Evolutionary conservation across 2,329 filamentous ascomycete genomes (phyloP).

Genomic region (Colletotrichum gigasporum): DNA sequence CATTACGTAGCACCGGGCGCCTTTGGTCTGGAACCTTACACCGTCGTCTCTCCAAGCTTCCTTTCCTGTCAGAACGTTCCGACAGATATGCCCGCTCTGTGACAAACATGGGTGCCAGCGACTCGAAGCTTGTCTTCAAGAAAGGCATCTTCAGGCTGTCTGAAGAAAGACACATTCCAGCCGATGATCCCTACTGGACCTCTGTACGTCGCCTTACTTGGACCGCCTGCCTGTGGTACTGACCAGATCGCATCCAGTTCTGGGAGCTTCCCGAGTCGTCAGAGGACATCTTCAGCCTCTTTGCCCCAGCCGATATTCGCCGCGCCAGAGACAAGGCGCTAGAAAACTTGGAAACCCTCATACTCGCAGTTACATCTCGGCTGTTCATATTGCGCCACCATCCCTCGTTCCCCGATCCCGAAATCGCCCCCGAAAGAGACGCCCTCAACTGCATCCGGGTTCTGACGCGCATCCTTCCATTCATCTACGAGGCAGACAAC

Average conservation of each 20-base stretch:
- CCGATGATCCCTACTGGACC: constrained; percentile 92
- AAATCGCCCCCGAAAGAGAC: constrained; percentile 84
- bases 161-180: constrained; percentile 87
- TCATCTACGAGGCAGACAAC: constrained; percentile 88
- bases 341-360: constrained; percentile 88
- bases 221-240: constrained; percentile 23
- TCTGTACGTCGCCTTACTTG: constrained; percentile 68
- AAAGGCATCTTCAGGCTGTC: constrained; percentile 96
- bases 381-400: constrained; percentile 86
- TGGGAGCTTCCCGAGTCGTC: constrained; percentile 96
- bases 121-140: constrained; percentile 99
- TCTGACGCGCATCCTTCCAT: constrained; percentile 88
- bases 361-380: constrained; percentile 84
- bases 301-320: constrained; percentile 88
- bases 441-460: constrained; percentile 96
- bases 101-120: constrained; percentile 89
- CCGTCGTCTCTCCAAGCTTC: constrained; percentile 24
- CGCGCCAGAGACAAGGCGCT: constrained; percentile 86
- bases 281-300: constrained; percentile 96
- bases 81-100: constrained; percentile 28
- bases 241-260: constrained; percentile 66
- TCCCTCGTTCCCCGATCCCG: constrained; percentile 87
- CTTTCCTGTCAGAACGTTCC: constrained; percentile 9
- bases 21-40: constrained; percentile 20
- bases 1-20: constrained; percentile 30